phyloP scores from a whole-genome alignment of 495 filamentous ascomycete species.

The Aspergillus campestris region DNA sequence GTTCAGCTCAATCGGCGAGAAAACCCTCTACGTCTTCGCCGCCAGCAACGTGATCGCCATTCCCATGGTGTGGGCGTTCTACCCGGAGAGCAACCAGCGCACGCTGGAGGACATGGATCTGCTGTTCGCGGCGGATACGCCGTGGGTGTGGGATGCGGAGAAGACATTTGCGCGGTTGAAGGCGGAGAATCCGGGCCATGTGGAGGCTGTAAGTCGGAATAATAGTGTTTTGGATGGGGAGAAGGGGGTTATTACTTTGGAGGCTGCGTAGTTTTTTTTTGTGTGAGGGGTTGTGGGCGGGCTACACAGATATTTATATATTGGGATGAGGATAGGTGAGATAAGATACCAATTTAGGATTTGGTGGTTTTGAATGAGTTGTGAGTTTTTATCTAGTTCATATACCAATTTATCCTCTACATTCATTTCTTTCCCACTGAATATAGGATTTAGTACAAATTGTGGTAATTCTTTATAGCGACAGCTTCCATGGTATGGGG shows the following conservation, averaged over 20 bases:
- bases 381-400: too few relatives aligned
- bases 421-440: too few relatives aligned
- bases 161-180: constrained; percentile 45
- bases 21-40: constrained; percentile 61
- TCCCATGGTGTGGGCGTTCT: constrained; percentile 60
- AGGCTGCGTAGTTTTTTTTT: too few relatives aligned
- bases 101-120: constrained; percentile 65
- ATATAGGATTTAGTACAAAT: too few relatives aligned
- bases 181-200: constrained; percentile 43
- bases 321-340: too few relatives aligned
- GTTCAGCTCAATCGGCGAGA: constrained; percentile 53
- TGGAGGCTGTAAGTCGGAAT: constrained; percentile 36
- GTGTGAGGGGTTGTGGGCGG: too few relatives aligned
- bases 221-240: constrained; percentile 42
- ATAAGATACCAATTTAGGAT: too few relatives aligned
- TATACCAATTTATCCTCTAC: too few relatives aligned
- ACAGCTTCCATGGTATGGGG: too few relatives aligned
- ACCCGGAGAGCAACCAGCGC: constrained; percentile 60
- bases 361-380: too few relatives aligned
- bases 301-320: too few relatives aligned
- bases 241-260: constrained; percentile 21
- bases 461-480: too few relatives aligned
- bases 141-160: constrained; percentile 60
- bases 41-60: constrained; percentile 54
- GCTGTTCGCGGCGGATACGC: constrained; percentile 50